Conservation (phyloP, 352 stramenopile genomes). For the Thraustochytrium striatum region DNA sequence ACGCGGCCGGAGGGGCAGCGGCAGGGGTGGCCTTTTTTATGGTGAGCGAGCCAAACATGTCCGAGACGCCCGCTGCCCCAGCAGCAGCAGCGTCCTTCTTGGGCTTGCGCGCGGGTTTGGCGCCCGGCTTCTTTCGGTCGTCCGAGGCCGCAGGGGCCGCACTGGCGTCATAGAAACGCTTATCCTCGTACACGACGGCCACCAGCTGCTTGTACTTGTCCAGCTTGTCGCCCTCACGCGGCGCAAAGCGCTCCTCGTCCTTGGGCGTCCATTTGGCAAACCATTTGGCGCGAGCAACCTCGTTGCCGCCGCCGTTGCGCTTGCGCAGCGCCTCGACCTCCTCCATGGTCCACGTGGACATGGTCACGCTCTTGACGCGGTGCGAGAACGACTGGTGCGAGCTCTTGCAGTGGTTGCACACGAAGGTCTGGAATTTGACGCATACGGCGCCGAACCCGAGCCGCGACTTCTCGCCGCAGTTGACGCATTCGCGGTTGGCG, state of each 20-base stretch:
- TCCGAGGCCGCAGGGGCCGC: background rate
- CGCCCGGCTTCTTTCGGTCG: background rate
- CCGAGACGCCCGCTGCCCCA: background rate
- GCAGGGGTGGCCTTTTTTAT: conserved; percentile 18
- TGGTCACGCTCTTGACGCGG: conserved; percentile 88
- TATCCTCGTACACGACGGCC: conserved; percentile 26
- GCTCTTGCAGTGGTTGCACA: conserved; percentile 90
- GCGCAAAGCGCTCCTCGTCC: conserved; percentile 47
- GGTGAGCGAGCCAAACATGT: conserved; percentile 17
- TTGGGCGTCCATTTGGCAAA: conserved; percentile 66
- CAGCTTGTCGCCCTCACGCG: conserved; percentile 27
- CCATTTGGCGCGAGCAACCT: conserved; percentile 73
- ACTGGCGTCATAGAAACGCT: conserved; percentile 26
- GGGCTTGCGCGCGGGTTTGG: background rate
- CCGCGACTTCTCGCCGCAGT: conserved; percentile 71
- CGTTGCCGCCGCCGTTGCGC: conserved; percentile 78
- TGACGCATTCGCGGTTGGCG: conserved; percentile 73
- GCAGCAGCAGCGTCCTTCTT: background rate
- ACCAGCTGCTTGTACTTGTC: conserved; percentile 41
- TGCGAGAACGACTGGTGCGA: conserved; percentile 87
- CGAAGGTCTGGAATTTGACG: conserved; percentile 63
- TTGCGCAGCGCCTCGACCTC: conserved; percentile 81
- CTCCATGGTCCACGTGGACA: conserved; percentile 84
- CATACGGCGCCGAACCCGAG: conserved; percentile 51
- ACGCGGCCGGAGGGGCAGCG: background rate